These are phyloP conservation scores for Rhizophora mangle DNA, from an alignment of 345 rosid genomes.

Conservation along the genomic window DNA sequence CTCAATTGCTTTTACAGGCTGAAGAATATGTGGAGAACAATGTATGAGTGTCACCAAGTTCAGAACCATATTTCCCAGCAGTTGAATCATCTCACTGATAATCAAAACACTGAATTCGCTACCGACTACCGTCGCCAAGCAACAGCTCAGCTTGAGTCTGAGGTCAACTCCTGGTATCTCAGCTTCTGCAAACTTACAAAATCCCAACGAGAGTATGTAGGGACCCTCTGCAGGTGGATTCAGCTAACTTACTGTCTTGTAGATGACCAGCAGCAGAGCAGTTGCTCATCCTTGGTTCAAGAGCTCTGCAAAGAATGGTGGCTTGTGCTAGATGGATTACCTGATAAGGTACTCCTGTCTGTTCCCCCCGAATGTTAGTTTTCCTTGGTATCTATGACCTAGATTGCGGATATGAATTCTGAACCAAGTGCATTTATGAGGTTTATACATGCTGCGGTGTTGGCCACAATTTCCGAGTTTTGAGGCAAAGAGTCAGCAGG, in stretches of 20 bases:
- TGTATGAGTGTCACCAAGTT: constrained; percentile 73
- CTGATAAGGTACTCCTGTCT: constrained; percentile 56
- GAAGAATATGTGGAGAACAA: constrained; percentile 66
- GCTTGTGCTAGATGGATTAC: constrained; percentile 53
- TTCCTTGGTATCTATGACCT: no score
- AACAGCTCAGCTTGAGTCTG: constrained; percentile 68
- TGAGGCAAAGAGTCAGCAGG: no score
- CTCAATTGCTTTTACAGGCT: constrained; percentile 39
- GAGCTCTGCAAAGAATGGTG: constrained; percentile 70
- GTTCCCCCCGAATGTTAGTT: not conserved
- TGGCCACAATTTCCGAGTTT: no score
- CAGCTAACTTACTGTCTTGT: constrained; percentile 54
- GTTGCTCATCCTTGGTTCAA: constrained; percentile 43
- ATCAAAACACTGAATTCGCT: constrained; percentile 45
- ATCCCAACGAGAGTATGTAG: constrained; percentile 64
- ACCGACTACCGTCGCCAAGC: constrained; percentile 73
- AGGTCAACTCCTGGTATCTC: constrained; percentile 64
- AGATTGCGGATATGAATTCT: no score
- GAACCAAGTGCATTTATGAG: no score
- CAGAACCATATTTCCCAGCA: constrained; percentile 71
- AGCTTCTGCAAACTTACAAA: constrained; percentile 69
- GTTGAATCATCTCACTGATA: constrained; percentile 52
- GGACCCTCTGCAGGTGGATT: constrained; percentile 65
- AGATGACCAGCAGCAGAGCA: constrained; percentile 46
- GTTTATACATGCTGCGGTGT: no score